phyloP scores from a whole-genome alignment of 2,329 filamentous ascomycete species.

The Aspergillus niger region DNA sequence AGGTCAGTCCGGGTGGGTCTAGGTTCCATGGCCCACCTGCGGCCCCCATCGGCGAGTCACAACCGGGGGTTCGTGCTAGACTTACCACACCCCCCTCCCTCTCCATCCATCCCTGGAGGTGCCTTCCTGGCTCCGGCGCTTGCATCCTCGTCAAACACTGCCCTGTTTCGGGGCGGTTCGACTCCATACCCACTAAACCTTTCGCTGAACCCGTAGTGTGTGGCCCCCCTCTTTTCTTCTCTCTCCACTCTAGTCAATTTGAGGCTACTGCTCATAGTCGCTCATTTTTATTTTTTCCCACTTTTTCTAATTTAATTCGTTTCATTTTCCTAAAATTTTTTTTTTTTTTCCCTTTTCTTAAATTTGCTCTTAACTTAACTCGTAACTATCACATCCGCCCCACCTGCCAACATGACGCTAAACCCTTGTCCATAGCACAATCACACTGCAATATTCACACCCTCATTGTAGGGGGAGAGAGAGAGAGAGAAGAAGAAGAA shows the following conservation, averaged over 20 bases:
- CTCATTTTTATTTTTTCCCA: not conserved
- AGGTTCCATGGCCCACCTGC: constrained; percentile 29
- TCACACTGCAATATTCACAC: not conserved
- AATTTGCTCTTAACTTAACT: constrained; percentile 3
- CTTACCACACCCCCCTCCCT: constrained; percentile 9
- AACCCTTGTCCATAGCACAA: constrained; percentile 10
- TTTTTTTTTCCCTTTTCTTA: not conserved
- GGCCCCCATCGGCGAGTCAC: constrained; percentile 29
- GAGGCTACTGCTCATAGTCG: constrained; percentile 1
- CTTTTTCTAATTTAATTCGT: too few relatives aligned
- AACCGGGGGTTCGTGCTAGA: constrained; percentile 32
- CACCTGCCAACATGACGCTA: constrained; percentile 22
- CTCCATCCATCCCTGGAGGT: constrained; percentile 22
- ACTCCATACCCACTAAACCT: constrained; percentile 18
- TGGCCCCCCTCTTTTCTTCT: not conserved
- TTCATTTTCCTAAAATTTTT: too few relatives aligned
- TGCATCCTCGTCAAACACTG: constrained; percentile 27
- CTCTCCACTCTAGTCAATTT: not conserved
- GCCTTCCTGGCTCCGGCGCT: constrained; percentile 25
- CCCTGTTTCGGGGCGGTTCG: constrained; percentile 24
- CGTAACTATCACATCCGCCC: constrained; percentile 12
- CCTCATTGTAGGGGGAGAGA: not conserved
- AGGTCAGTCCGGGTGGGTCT: constrained; percentile 19
- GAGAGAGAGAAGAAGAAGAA: not conserved
- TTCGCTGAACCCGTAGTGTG: constrained; percentile 7